Percentiles rank a stretch among this genome's conserved stretches.
Evolutionary conservation across 371 early-diverging fungal species (phyloP).

Genomic region (Circinella minor): DNA sequence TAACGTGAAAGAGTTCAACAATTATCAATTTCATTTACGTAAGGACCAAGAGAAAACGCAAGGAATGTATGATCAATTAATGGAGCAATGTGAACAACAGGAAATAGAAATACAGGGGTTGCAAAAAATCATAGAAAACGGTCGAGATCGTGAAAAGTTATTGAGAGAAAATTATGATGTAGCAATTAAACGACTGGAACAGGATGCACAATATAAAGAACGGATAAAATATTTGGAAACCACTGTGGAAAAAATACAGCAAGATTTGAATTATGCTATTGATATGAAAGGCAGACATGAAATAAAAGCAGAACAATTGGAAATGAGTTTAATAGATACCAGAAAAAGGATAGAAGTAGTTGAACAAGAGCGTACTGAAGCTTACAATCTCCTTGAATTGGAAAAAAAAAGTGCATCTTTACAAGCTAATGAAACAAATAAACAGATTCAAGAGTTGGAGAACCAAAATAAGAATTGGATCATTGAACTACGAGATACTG

Average conservation of each 20-base stretch:
- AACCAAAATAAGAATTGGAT: slow-evolving; percentile 14
- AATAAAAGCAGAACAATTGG: background rate
- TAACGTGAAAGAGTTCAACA: background rate
- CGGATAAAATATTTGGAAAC: background rate
- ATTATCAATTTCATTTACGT: background rate
- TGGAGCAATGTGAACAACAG: too few relatives aligned
- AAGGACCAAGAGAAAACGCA: background rate
- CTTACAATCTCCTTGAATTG: background rate
- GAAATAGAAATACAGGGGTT: background rate
- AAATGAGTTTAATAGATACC: background rate
- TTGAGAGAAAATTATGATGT: background rate
- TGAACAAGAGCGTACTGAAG: background rate
- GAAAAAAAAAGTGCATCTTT: background rate
- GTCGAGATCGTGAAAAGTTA: background rate
- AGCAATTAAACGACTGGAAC: background rate
- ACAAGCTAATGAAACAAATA: background rate
- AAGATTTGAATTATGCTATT: background rate
- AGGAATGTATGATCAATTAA: too few relatives aligned
- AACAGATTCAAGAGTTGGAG: slow-evolving; percentile 3
- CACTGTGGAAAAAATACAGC: background rate
- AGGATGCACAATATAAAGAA: background rate
- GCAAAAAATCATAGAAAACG: background rate
- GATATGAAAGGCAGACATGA: background rate
- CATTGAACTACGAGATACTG: background rate
- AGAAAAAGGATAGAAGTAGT: background rate